A percentile compares a stretch with the other conserved stretches of the same genome.
These are phyloP conservation scores for Lichtheimia ornata DNA, from an alignment of 371 early-diverging fungal species.

Conservation along the genomic window DNA sequence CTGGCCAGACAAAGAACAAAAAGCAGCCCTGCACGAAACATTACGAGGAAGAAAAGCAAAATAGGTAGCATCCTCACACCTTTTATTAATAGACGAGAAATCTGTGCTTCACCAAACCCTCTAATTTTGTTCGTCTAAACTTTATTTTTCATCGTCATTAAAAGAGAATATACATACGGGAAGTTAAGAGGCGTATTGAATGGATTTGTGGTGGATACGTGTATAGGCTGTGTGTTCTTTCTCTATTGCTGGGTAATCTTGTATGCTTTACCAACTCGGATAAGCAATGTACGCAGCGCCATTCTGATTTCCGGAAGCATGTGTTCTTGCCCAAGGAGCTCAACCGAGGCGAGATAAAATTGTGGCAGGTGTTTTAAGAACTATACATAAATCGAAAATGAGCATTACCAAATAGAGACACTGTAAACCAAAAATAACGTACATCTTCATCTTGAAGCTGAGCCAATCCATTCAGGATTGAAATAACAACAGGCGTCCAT, in stretches of 20 bases:
- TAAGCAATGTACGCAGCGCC: constrained; percentile 44
- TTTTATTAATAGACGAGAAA: too few species aligned
- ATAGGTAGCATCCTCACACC: too few species aligned
- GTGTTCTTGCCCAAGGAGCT: constrained; percentile 49
- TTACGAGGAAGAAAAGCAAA: too few species aligned
- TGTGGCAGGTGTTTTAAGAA: constrained; percentile 47
- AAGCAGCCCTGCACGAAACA: too few species aligned
- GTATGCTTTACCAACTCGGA: constrained; percentile 50
- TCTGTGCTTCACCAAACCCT: too few species aligned
- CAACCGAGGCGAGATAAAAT: constrained; percentile 50
- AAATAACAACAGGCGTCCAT: constrained; percentile 59
- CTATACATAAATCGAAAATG: constrained; percentile 16
- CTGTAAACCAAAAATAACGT: constrained; percentile 5
- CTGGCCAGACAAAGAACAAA: too few species aligned
- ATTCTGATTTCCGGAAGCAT: constrained; percentile 46
- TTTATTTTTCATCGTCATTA: too few species aligned
- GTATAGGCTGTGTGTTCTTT: too few species aligned
- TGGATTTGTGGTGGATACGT: too few species aligned
- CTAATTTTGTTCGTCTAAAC: too few species aligned
- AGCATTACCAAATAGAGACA: background rate
- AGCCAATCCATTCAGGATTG: constrained; percentile 45
- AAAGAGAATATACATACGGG: too few species aligned
- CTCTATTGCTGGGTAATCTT: constrained; percentile 32
- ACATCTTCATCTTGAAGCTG: constrained; percentile 57
- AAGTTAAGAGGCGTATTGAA: too few species aligned